Conservation (phyloP, 306 rosid species). For the Vicia villosa region DNA sequence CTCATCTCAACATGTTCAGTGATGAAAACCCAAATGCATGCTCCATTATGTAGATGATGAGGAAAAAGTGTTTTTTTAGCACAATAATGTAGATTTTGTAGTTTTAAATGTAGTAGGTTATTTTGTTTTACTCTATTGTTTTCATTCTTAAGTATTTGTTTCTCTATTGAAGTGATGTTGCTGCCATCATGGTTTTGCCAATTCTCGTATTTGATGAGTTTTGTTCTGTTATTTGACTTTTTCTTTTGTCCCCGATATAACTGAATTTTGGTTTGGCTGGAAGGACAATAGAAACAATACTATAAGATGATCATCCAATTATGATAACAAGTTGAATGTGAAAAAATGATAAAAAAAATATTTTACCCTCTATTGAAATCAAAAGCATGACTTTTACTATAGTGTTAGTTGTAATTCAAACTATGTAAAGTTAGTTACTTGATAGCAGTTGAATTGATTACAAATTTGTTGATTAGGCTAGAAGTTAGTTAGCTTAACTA, state of each 20-base stretch:
- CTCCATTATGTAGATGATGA: conserved; percentile 63
- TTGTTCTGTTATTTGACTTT: neutral
- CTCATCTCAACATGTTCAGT: conserved; percentile 73
- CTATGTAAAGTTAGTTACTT: too few species aligned
- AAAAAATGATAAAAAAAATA: too few species aligned
- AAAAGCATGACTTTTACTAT: too few species aligned
- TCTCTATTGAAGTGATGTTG: conserved; percentile 1
- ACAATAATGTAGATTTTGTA: conserved; percentile 27
- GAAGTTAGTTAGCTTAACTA: too few species aligned
- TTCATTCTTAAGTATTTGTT: conserved; percentile 14
- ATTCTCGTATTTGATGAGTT: neutral
- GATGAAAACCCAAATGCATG: conserved; percentile 98
- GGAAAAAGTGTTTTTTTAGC: neutral
- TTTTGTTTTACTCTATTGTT: neutral
- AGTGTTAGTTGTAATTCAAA: too few species aligned
- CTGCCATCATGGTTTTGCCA: conserved; percentile 2
- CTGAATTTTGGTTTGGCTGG: too few species aligned
- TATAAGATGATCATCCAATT: too few species aligned
- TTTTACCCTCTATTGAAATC: too few species aligned
- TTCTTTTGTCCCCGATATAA: neutral
- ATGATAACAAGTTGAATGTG: too few species aligned
- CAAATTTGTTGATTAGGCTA: too few species aligned
- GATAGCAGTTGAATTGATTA: too few species aligned
- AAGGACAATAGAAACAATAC: too few species aligned
- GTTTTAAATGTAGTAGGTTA: neutral